A percentile compares a stretch with the other conserved stretches of the same genome.
Evolutionary conservation across 169 alveolate species (phyloP).

Genomic region (Babesia sp.): DNA sequence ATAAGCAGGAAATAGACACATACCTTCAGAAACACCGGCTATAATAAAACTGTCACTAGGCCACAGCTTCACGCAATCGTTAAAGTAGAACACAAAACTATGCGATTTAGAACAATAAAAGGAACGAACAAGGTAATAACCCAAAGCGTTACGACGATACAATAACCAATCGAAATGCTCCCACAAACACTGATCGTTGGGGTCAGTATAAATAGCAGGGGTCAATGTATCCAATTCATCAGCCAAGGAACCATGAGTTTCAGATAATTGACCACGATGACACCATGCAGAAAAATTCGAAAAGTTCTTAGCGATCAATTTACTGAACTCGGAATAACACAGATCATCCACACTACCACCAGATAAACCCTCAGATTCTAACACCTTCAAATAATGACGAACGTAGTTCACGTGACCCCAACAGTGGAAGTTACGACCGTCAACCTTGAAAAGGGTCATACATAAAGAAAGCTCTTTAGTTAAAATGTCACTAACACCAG

Average conservation of each 20-base stretch:
- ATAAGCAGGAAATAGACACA: neutral
- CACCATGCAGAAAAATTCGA: conserved; percentile 67
- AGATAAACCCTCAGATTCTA: conserved; percentile 4
- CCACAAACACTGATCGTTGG: conserved; percentile 66
- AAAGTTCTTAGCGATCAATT: conserved; percentile 50
- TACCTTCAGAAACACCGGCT: neutral
- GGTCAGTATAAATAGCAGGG: conserved; percentile 67
- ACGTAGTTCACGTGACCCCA: conserved; percentile 64
- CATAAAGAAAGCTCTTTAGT: conserved; percentile 41
- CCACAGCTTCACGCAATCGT: conserved; percentile 32
- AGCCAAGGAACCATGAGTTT: conserved; percentile 1
- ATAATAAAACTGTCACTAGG: conserved; percentile 11
- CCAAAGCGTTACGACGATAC: conserved; percentile 36
- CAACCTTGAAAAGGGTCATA: conserved; percentile 29
- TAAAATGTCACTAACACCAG: conserved; percentile 24
- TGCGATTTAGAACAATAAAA: conserved; percentile 1
- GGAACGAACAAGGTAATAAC: conserved; percentile 11
- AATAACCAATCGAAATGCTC: conserved; percentile 53
- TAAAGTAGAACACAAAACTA: conserved; percentile 37
- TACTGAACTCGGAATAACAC: conserved; percentile 17
- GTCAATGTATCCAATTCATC: conserved; percentile 30
- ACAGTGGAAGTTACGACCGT: conserved; percentile 68
- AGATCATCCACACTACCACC: conserved; percentile 16
- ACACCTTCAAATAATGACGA: conserved; percentile 34
- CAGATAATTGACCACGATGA: conserved; percentile 31